Conservation (phyloP, 31 red algal genomes). For the Porphyra umbilicalis region DNA sequence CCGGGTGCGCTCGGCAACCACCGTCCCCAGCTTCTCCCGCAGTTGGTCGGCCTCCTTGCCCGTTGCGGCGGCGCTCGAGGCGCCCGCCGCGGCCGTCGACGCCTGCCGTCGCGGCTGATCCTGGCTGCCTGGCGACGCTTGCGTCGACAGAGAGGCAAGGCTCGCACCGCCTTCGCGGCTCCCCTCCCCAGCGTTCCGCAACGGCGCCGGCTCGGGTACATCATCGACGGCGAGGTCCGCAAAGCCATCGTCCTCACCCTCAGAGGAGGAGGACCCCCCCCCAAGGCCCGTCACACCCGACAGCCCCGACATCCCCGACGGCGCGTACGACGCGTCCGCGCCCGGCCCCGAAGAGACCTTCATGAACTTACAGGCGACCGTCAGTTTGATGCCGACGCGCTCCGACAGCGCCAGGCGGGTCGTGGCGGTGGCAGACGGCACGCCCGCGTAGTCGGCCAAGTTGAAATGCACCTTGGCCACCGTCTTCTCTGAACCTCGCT, state of each 20-base stretch:
- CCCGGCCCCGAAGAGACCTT: constrained; percentile 9
- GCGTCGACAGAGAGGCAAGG: neutral
- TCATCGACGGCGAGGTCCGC: constrained; percentile 53
- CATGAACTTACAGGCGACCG: neutral
- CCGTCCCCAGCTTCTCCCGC: neutral
- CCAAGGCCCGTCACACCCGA: neutral
- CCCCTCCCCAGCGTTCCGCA: neutral
- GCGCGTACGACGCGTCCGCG: constrained; percentile 36
- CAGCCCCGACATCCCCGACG: constrained; percentile 31
- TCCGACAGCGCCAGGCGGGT: neutral
- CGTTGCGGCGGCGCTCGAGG: neutral
- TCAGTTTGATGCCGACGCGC: neutral
- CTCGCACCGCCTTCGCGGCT: neutral
- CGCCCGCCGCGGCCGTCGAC: too few relatives aligned
- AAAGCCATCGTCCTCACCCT: constrained; percentile 61
- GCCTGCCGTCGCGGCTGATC: neutral
- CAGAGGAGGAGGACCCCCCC: constrained; percentile 16
- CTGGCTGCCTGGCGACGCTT: neutral
- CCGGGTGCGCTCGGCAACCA: neutral
- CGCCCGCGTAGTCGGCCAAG: neutral
- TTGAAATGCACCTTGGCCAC: constrained; percentile 3
- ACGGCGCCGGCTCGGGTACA: constrained; percentile 25
- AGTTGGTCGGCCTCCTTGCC: neutral
- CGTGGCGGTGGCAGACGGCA: neutral
- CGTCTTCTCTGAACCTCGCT: constrained; percentile 5